Conservation (phyloP, 2,329 filamentous ascomycete species). For the Orbilia brochopaga region DNA sequence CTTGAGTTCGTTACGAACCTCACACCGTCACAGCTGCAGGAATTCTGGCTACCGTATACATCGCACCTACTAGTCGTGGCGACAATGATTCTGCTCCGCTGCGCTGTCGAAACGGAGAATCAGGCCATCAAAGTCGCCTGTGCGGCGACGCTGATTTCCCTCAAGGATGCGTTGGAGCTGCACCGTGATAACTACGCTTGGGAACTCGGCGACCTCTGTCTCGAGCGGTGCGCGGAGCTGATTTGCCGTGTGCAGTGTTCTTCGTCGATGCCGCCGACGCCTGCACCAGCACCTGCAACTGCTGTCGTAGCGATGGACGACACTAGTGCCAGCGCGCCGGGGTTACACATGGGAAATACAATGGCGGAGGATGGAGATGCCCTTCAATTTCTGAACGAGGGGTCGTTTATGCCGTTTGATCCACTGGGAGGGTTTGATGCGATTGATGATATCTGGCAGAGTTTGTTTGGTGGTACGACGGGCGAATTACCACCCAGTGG, state of each 20-base stretch:
- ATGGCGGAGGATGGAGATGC: slow-evolving; percentile 32
- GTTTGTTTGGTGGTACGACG: slow-evolving; percentile 42
- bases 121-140: slow-evolving; percentile 40
- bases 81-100: slow-evolving; percentile 63
- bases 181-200: slow-evolving; percentile 38
- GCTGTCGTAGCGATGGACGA: neutral
- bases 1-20: slow-evolving; percentile 62
- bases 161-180: slow-evolving; percentile 36
- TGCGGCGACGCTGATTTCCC: slow-evolving; percentile 32
- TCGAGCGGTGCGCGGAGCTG: slow-evolving; percentile 43
- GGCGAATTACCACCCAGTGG: slow-evolving; percentile 5
- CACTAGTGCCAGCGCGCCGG: neutral
- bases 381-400: slow-evolving; percentile 40
- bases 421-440: slow-evolving; percentile 46
- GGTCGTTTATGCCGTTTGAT: slow-evolving; percentile 45
- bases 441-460: slow-evolving; percentile 49
- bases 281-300: neutral
- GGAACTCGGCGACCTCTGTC: slow-evolving; percentile 40
- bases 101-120: slow-evolving; percentile 61
- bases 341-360: neutral
- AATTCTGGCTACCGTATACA: slow-evolving; percentile 63
- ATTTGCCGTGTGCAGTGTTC: slow-evolving; percentile 37
- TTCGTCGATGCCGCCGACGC: neutral
- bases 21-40: slow-evolving; percentile 59
- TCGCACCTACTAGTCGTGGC: slow-evolving; percentile 63